These are phyloP conservation scores for Kodamaea suecica DNA, from an alignment of 1,139 yeast species.

Conservation along the genomic window DNA sequence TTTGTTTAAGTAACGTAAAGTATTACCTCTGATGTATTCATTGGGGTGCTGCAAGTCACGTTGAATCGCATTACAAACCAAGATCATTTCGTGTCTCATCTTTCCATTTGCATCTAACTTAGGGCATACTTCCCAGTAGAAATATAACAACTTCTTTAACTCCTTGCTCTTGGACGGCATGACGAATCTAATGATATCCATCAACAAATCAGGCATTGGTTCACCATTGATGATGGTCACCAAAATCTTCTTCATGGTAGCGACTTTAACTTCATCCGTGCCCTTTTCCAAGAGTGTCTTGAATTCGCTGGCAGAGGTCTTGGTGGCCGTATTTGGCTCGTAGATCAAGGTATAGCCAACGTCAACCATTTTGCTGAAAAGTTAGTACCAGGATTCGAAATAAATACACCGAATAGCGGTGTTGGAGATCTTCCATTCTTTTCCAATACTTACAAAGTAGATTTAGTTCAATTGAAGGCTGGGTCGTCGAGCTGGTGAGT, in stretches of 20 bases:
- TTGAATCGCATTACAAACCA: constrained; percentile 96
- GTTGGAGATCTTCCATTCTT: no score
- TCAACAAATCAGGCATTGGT: constrained; percentile 88
- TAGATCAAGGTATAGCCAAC: constrained; percentile 71
- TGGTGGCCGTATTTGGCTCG: constrained; percentile 70
- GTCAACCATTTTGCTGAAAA: constrained; percentile 37
- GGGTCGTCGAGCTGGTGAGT: no score
- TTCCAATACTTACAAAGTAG: no score
- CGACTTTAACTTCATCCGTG: constrained; percentile 81
- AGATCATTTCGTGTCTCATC: constrained; percentile 96
- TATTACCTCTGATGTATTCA: constrained; percentile 93
- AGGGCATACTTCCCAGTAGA: constrained; percentile 98
- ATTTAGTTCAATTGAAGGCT: not conserved
- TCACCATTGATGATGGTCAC: constrained; percentile 91
- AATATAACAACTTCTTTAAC: constrained; percentile 86
- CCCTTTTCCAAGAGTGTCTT: constrained; percentile 83
- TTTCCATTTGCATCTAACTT: constrained; percentile 85
- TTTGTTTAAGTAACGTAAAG: constrained; percentile 86
- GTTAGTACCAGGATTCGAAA: no score
- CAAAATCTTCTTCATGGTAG: constrained; percentile 85
- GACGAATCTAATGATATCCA: constrained; percentile 95
- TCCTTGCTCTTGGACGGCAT: constrained; percentile 94
- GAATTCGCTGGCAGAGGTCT: constrained; percentile 73
- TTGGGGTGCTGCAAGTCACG: constrained; percentile 98
- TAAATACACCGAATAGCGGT: no score